Evolutionary conservation across 768 basidiomycete species (phyloP), one percentile per base, ranked within the genome.

Genomic region (Leccinum variicolor): DNA sequence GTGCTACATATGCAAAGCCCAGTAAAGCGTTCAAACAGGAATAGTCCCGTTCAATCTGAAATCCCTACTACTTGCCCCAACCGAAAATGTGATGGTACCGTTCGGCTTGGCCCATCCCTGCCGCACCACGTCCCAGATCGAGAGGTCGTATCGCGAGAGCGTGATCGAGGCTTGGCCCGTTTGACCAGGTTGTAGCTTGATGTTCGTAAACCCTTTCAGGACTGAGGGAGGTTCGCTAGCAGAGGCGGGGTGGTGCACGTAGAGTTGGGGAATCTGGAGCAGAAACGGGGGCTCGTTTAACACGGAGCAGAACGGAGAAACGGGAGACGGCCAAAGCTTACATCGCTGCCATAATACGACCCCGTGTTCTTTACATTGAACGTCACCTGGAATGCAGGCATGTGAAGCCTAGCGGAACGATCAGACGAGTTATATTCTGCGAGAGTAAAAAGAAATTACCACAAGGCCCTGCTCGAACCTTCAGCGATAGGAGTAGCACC

Each of bases 31-130:
- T 69, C 57, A 69, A 15, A 36, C 3, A 28, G 68, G 68, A 13
- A 69, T 26, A 15, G 63, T 68, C n/a, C 86, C 85, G 9, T 63
- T 70, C 70, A 90, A 65, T 59, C 80, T 77, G 14, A 70, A 73
- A 69, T 90, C 81, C 57, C 88, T 75, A 65, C 87, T 89, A 66
- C 89, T 90, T 58, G 81, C 78, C 17, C 89, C 89, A 39, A 91
- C 73, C 6, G 82, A 80, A 51, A 94, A 78, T 21, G 73, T 73
- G 64, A 89, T 84, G 41, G 67, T 76, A 1, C 90, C 91, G 2
- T 72, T 64, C 1, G 92, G 90, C 61, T 80, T 83, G 58, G 76
- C 75, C 91, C 92, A 94, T 3, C 87, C 84, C 70, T 94, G 92
- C 25, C 77, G 75, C 10, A 72, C 79, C 1, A 80, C 81, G 68